phyloP scores from a whole-genome alignment of 2,329 filamentous ascomycete species.

The Aspergillus amoenus region DNA sequence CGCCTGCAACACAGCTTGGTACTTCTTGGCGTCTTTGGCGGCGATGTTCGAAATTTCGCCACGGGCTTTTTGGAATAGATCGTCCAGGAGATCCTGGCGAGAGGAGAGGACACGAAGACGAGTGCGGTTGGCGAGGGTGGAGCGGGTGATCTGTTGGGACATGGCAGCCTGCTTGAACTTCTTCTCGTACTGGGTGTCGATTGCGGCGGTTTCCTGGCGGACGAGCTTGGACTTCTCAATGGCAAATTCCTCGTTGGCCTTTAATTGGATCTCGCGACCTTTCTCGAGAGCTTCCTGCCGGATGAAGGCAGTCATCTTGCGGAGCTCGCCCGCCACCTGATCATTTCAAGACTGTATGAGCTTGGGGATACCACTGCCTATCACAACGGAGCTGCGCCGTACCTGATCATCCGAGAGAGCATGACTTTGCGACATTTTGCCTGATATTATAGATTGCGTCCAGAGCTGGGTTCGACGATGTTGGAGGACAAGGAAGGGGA shows the following conservation, averaged over 20 bases:
- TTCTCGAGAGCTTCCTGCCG: slow-evolving; percentile 97
- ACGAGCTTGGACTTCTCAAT: slow-evolving; percentile 99
- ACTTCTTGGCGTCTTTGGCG: slow-evolving; percentile 58
- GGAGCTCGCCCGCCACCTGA: slow-evolving; percentile 94
- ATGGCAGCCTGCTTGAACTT: slow-evolving; percentile 99
- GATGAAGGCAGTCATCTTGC: slow-evolving; percentile 99
- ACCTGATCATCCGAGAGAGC: slow-evolving; percentile 98
- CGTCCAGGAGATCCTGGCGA: slow-evolving; percentile 86
- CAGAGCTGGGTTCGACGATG: slow-evolving; percentile 10
- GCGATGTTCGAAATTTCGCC: slow-evolving; percentile 67
- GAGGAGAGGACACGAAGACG: slow-evolving; percentile 83
- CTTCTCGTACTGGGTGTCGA: slow-evolving; percentile 93
- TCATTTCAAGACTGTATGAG: slow-evolving; percentile 14
- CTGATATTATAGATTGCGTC: slow-evolving; percentile 26
- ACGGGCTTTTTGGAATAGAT: slow-evolving; percentile 78
- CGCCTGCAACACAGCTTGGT: slow-evolving; percentile 73
- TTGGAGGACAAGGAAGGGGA: slow-evolving; percentile 13
- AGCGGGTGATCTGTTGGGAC: slow-evolving; percentile 98
- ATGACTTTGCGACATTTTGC: slow-evolving; percentile 86
- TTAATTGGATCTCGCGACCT: slow-evolving; percentile 94
- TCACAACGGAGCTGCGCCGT: slow-evolving; percentile 30
- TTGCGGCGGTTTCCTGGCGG: slow-evolving; percentile 87
- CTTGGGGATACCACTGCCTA: slow-evolving; percentile 20
- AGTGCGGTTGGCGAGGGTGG: slow-evolving; percentile 94
- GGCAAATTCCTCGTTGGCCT: slow-evolving; percentile 97